phyloP scores from a whole-genome alignment of 192 early-diverging fungal genomes.

The Coemansia sp. region DNA sequence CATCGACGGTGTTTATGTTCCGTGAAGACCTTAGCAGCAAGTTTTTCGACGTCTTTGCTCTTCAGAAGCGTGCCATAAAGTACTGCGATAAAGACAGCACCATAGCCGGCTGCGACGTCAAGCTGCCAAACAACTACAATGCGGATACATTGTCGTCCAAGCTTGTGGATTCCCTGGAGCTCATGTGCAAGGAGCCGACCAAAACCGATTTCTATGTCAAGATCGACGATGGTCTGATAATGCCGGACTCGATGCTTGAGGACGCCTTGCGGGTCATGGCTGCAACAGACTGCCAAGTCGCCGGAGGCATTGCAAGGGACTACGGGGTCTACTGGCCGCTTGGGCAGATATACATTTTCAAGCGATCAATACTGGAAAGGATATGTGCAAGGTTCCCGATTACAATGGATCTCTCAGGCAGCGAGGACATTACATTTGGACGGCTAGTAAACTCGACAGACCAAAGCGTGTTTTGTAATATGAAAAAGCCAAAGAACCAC shows the following conservation, averaged over 20 bases:
- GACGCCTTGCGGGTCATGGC: neutral
- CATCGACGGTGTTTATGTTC: constrained; percentile 7
- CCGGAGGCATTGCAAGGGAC: neutral
- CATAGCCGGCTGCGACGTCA: neutral
- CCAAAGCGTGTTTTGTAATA: neutral
- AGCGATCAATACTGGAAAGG: neutral
- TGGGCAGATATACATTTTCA: constrained; percentile 5
- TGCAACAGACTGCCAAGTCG: neutral
- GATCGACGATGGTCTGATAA: constrained; percentile 1
- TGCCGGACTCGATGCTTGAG: constrained; percentile 1
- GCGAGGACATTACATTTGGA: constrained; percentile 4
- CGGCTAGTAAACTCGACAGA: neutral
- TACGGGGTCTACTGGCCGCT: neutral
- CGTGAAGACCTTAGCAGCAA: constrained; percentile 5
- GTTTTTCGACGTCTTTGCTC: neutral
- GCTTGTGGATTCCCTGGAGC: neutral
- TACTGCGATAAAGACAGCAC: constrained; percentile 9
- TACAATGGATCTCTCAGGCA: neutral
- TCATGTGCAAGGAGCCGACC: neutral
- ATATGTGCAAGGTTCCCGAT: neutral
- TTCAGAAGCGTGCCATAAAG: neutral
- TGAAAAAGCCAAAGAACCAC: neutral
- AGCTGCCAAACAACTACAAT: neutral
- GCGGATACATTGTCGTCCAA: neutral
- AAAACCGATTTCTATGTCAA: too few species aligned